These are phyloP conservation scores for Sicyos baderoa DNA, from an alignment of 306 rosid species.

Conservation along the genomic window DNA sequence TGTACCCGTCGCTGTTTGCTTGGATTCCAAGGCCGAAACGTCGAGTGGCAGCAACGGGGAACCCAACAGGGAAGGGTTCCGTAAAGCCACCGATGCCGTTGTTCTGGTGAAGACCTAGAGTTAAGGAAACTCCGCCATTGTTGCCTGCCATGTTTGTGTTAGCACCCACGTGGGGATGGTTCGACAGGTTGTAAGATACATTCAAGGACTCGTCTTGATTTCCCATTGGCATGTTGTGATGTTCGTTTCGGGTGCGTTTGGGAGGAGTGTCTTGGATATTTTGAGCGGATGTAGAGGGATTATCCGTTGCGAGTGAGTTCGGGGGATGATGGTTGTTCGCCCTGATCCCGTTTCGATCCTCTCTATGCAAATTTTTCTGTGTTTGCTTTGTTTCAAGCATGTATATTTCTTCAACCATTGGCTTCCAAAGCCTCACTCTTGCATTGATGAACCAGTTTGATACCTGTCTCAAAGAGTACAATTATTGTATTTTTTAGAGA, in stretches of 20 bases:
- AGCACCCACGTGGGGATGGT: constrained; percentile 39
- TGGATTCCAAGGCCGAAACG: constrained; percentile 15
- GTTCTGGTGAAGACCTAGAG: constrained; percentile 84
- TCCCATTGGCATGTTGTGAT: constrained; percentile 24
- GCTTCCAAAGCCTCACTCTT: too few species aligned
- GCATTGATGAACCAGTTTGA: too few species aligned
- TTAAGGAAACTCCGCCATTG: constrained; percentile 56
- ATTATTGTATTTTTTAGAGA: not conserved
- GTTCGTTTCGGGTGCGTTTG: constrained; percentile 30
- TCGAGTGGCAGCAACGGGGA: constrained; percentile 49
- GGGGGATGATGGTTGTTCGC: constrained; percentile 37
- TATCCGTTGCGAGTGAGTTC: constrained; percentile 36
- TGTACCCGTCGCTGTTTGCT: constrained; percentile 27
- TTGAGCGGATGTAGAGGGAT: constrained; percentile 30
- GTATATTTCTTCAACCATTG: constrained; percentile 93
- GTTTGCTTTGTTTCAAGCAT: constrained; percentile 61
- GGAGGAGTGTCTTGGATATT: constrained; percentile 46
- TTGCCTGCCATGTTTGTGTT: constrained; percentile 36
- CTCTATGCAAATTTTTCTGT: constrained; percentile 41
- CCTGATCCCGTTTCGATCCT: constrained; percentile 26
- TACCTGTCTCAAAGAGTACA: constrained; percentile 35
- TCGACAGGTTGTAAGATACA: constrained; percentile 34
- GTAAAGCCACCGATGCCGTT: constrained; percentile 56
- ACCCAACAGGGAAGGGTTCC: constrained; percentile 62
- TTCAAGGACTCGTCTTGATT: constrained; percentile 34